Conservation (phyloP, 2,329 filamentous ascomycete species). For the Sporothrix mexicana region DNA sequence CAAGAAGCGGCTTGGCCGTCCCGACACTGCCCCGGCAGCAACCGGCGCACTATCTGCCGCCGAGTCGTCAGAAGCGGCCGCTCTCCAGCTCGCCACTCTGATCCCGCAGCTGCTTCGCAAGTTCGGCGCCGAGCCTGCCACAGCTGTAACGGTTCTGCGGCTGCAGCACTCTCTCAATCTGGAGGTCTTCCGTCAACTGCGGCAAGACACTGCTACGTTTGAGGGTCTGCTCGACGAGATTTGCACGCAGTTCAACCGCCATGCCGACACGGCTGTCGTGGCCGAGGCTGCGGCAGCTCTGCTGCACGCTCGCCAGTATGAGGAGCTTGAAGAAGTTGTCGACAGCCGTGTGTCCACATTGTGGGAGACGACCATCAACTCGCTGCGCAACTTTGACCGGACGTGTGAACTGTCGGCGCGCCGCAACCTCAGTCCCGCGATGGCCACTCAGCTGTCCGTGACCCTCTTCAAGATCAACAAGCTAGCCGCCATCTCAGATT, state of each 20-base stretch:
- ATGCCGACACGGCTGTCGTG: slow-evolving; percentile 84
- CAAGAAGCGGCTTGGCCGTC: slow-evolving; percentile 62
- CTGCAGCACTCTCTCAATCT: slow-evolving; percentile 87
- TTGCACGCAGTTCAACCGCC: slow-evolving; percentile 90
- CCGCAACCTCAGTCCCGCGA: slow-evolving; percentile 68
- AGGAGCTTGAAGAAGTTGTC: slow-evolving; percentile 85
- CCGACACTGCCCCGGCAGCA: not conserved
- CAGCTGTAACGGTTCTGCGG: slow-evolving; percentile 82
- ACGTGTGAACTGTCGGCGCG: slow-evolving; percentile 74
- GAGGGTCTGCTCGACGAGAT: slow-evolving; percentile 85
- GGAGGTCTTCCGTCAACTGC: slow-evolving; percentile 84
- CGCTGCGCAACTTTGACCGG: slow-evolving; percentile 73
- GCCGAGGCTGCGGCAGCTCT: slow-evolving; percentile 83
- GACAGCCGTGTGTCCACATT: slow-evolving; percentile 79
- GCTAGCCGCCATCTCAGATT: slow-evolving; percentile 79
- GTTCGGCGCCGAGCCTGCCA: slow-evolving; percentile 86
- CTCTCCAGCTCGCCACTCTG: slow-evolving; percentile 74
- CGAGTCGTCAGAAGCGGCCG: slow-evolving; percentile 78
- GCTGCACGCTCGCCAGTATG: slow-evolving; percentile 82
- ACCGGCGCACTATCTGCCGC: slow-evolving; percentile 38
- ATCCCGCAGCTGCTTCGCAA: slow-evolving; percentile 91
- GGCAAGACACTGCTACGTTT: slow-evolving; percentile 83
- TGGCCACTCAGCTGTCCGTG: slow-evolving; percentile 73
- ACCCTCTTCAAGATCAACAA: slow-evolving; percentile 80
- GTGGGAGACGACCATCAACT: slow-evolving; percentile 83